Evolutionary conservation across 225 moss, liverwort and hornwort genomes (phyloP), one percentile per base, ranked within the genome.

Genomic region (Polytrichum commune): DNA sequence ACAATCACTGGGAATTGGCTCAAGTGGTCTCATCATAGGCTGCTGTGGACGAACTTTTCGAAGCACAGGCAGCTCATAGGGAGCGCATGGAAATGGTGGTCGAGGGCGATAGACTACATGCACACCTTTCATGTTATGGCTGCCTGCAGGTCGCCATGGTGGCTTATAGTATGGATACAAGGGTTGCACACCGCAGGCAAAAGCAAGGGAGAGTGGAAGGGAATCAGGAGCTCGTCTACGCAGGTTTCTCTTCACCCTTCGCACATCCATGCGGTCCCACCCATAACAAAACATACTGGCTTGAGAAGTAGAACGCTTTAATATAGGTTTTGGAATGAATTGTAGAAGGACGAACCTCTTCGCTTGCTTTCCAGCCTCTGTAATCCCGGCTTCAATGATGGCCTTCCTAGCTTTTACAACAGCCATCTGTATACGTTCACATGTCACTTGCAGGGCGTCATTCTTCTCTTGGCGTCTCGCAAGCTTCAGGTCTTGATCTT

Each of bases 101-200:
- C 9, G 35, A 35, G 73, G 69, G 38, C 77, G 77, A 20, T 8
- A 16, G 16, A 62, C 75, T 3, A 76, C 16, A 53, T 82, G 73
- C 0, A 70, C 67, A 24, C 81, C 81, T 56, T 63, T 55, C 5
- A 54, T 74, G 29, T 78, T 68, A 25, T 76, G 65, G 65, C 81
- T 85, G 16, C 85, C 79, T 0, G 85, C 81, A 1, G 81, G 81
- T 0, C 76, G 8, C 85, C 85, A 85, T 8, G 81, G 81, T 22
- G 71, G 74, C 24, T 61, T 85, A 13, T 19, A 1, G 5, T 7
- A 54, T 18, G 19, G 0, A 32, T 79, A 76, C 5, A 55, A 61
- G 5, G 82, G 38, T 6, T 67, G 54, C 7, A 73, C 76, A 19
- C n/a, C 53, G 32, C 27, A 60, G 23, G 76, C 85, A 20, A 85